A percentile compares a stretch with the other conserved stretches of the same genome.
These are phyloP conservation scores for Cercophora sp. DNA, from an alignment of 495 filamentous ascomycete genomes.

Conservation along the genomic window DNA sequence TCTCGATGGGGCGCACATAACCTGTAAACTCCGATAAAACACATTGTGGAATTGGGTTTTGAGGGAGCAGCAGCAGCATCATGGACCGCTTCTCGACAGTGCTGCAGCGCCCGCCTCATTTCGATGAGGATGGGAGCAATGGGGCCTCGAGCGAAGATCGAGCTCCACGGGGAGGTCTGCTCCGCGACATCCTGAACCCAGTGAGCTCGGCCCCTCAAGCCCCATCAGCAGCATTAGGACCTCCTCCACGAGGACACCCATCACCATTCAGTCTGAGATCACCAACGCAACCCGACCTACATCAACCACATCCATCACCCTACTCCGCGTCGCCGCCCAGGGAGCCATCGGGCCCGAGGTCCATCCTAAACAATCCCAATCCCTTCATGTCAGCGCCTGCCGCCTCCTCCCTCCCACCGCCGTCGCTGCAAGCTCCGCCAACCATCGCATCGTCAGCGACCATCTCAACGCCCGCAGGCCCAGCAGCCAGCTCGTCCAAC, in stretches of 20 bases:
- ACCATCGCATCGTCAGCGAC: conserved; percentile 16
- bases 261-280: conserved; percentile 36
- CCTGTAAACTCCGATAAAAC: conserved; percentile 21
- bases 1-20: conserved; percentile 28
- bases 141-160: conserved; percentile 26
- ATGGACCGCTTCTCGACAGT: conserved; percentile 47
- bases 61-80: conserved; percentile 6
- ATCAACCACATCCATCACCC: conserved; percentile 26
- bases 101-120: conserved; percentile 40
- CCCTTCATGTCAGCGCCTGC: conserved; percentile 27
- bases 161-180: conserved; percentile 26
- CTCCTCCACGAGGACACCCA: conserved; percentile 27
- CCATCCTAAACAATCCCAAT: conserved; percentile 34
- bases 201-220: conserved; percentile 27
- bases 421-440: conserved; percentile 28
- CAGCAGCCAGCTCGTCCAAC: conserved; percentile 10
- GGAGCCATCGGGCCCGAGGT: conserved; percentile 24
- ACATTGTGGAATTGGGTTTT: conserved; percentile 15
- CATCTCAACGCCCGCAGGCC: conserved; percentile 1
- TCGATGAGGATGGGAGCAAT: conserved; percentile 36
- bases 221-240: conserved; percentile 15
- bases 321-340: conserved; percentile 26
- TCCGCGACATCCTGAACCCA: conserved; percentile 39
- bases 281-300: conserved; percentile 38
- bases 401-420: conserved; percentile 19